These are phyloP conservation scores for Lasiosphaeria miniovina DNA, from an alignment of 495 filamentous ascomycete genomes.

Conservation along the genomic window DNA sequence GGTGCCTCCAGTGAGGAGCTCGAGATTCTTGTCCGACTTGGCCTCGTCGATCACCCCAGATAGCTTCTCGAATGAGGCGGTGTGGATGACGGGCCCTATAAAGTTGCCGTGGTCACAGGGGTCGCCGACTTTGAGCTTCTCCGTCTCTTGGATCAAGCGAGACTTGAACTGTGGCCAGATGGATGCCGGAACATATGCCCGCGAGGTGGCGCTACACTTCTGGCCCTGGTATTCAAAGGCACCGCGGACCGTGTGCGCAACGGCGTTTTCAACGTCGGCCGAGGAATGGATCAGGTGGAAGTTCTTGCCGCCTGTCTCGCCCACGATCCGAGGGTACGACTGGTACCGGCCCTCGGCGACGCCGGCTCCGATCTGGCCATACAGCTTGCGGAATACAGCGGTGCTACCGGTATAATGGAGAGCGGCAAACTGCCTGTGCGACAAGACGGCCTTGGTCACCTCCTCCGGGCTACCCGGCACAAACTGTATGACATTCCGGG, in stretches of 20 bases:
- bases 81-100: constrained; percentile 77
- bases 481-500: constrained; percentile 77
- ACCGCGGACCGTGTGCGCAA: constrained; percentile 75
- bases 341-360: constrained; percentile 66
- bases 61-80: constrained; percentile 68
- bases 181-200: constrained; percentile 69
- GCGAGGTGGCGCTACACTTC: constrained; percentile 82
- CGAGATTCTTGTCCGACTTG: constrained; percentile 61
- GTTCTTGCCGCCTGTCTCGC: constrained; percentile 89
- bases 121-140: constrained; percentile 63
- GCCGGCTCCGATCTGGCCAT: constrained; percentile 65
- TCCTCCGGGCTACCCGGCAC: constrained; percentile 73
- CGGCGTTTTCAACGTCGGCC: constrained; percentile 73
- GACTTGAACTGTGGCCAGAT: constrained; percentile 64
- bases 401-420: constrained; percentile 83
- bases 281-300: constrained; percentile 78
- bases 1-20: constrained; percentile 64
- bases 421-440: constrained; percentile 67
- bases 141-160: constrained; percentile 60
- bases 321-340: constrained; percentile 77
- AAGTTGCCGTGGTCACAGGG: constrained; percentile 69
- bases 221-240: constrained; percentile 91
- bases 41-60: constrained; percentile 61
- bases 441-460: constrained; percentile 66
- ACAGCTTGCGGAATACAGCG: constrained; percentile 73